Evolutionary conservation across 2,329 filamentous ascomycete genomes (phyloP).

Genomic region (Neofusicoccum sp.): DNA sequence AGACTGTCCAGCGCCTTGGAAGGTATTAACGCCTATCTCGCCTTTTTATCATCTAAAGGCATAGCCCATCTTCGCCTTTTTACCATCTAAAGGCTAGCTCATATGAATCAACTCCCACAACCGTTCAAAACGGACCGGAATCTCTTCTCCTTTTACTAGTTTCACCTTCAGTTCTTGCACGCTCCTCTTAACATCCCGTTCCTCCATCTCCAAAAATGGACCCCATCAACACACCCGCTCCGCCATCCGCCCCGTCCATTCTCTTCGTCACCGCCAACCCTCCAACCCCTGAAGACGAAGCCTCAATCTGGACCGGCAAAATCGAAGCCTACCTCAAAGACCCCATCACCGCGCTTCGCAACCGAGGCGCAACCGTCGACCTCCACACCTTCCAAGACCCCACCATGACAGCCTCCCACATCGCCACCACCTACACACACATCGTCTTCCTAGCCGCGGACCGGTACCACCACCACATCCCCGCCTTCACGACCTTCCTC

Average conservation of each 20-base stretch:
- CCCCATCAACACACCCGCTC: background rate
- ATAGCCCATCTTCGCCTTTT: background rate
- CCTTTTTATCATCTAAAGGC: background rate
- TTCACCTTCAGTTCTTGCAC: background rate
- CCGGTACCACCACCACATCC: slow-evolving; percentile 16
- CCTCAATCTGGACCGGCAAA: slow-evolving; percentile 7
- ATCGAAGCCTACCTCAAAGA: slow-evolving; percentile 15
- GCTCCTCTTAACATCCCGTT: background rate
- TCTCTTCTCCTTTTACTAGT: no score
- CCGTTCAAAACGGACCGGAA: no score
- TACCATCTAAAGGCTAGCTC: background rate
- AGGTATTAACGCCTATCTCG: no score
- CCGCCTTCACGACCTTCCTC: slow-evolving; percentile 12
- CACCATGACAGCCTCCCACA: background rate
- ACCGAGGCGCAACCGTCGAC: background rate
- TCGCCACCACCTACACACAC: slow-evolving; percentile 18
- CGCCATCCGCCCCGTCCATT: background rate
- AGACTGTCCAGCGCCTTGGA: no score
- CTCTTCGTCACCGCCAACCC: slow-evolving; percentile 16
- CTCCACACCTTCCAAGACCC: slow-evolving; percentile 12
- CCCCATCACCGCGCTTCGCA: background rate
- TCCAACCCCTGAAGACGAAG: background rate
- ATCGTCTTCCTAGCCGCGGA: slow-evolving; percentile 19
- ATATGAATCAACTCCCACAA: background rate
- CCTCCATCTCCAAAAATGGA: background rate